phyloP scores from a whole-genome alignment of 495 filamentous ascomycete species.

The Penicillium soppii region DNA sequence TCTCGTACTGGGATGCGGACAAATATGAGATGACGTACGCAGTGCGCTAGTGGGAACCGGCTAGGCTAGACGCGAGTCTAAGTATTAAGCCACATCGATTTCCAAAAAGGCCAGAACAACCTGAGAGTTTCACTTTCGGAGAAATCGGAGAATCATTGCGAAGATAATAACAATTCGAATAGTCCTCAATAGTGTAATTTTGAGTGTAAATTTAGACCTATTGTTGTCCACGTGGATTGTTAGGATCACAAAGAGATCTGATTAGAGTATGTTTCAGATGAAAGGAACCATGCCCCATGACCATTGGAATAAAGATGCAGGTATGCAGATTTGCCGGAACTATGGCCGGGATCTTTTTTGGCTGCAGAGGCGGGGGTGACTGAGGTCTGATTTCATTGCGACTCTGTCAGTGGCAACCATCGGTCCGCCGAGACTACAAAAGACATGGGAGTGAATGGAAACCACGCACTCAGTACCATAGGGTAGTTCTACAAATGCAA shows the following conservation, averaged over 20 bases:
- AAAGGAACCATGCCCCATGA: neutral
- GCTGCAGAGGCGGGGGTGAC: neutral
- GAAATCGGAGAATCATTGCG: neutral
- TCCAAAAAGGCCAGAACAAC: conserved; percentile 1
- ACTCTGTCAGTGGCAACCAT: neutral
- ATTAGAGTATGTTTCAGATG: neutral
- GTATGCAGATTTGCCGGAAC: neutral
- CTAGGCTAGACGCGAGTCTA: neutral
- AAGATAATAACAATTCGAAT: neutral
- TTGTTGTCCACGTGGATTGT: neutral
- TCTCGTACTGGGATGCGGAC: neutral
- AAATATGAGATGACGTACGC: neutral
- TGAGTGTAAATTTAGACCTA: neutral
- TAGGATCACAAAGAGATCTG: neutral
- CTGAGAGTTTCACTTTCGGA: neutral
- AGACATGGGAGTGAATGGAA: neutral
- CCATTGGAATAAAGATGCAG: neutral
- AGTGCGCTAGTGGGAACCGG: neutral
- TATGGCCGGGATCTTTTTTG: neutral
- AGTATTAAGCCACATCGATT: neutral
- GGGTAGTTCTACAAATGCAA: neutral
- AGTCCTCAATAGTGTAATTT: neutral
- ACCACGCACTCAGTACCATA: neutral
- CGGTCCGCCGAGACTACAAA: neutral
- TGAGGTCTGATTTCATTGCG: conserved; percentile 6